These are phyloP conservation scores for Picochlorum sp. DNA, from an alignment of 139 green algal genomes.

Conservation along the genomic window DNA sequence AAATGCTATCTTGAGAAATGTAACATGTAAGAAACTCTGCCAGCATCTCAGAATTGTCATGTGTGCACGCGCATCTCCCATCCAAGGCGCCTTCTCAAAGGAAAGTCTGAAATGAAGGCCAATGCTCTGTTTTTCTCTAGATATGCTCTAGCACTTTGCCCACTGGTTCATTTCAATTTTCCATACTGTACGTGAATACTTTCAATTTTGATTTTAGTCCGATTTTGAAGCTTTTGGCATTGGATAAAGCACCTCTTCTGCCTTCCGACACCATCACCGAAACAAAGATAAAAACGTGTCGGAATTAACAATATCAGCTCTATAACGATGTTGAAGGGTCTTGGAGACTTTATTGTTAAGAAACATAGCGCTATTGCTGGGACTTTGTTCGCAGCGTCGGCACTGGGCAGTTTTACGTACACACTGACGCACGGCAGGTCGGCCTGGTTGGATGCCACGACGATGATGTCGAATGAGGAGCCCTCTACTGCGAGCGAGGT, in stretches of 20 bases:
- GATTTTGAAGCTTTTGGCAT: too few relatives aligned
- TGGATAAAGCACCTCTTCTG: not conserved
- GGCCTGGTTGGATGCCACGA: slow-evolving; percentile 6
- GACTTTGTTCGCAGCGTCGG: slow-evolving; percentile 7
- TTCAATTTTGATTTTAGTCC: too few relatives aligned
- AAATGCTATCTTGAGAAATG: not conserved
- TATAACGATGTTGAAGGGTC: not conserved
- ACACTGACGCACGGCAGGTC: slow-evolving; percentile 9
- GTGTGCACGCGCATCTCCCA: not conserved
- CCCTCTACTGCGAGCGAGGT: not conserved
- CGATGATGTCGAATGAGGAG: slow-evolving; percentile 1
- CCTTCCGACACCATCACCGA: not conserved
- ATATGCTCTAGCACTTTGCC: too few relatives aligned
- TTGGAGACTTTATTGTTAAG: not conserved
- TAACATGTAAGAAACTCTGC: not conserved
- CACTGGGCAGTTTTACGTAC: slow-evolving; percentile 4
- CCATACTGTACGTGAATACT: too few relatives aligned
- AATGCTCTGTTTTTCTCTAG: too few relatives aligned
- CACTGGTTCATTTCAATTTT: too few relatives aligned
- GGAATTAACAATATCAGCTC: not conserved
- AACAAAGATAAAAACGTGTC: not conserved
- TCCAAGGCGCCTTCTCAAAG: not conserved
- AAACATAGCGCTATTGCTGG: slow-evolving; percentile 6
- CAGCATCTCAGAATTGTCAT: too few relatives aligned
- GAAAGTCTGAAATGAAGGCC: too few relatives aligned